These are phyloP conservation scores for Lichtheimia corymbifera DNA, from an alignment of 371 early-diverging fungal species.

Conservation along the genomic window DNA sequence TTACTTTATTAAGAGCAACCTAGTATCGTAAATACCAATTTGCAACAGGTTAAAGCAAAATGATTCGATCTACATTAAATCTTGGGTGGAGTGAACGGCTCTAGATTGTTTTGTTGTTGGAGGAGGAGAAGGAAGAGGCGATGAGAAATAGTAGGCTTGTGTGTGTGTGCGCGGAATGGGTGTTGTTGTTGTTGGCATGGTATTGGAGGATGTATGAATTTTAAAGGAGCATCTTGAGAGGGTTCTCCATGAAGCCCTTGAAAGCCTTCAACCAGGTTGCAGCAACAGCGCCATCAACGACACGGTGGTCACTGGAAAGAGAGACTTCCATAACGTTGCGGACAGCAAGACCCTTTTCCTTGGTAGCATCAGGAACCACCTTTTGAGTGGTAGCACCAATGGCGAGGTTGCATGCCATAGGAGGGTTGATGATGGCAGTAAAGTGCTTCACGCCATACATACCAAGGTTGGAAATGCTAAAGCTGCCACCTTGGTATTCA, in stretches of 20 bases:
- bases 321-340: conserved; percentile 85
- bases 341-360: conserved; percentile 61
- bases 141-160: no score
- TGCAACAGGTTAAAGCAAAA: no score
- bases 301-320: conserved; percentile 93
- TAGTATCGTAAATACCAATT: no score
- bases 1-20: no score
- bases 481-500: conserved; percentile 95
- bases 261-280: conserved; percentile 92
- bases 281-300: conserved; percentile 95
- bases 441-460: conserved; percentile 95
- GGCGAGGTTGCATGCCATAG: conserved; percentile 93
- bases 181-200: no score
- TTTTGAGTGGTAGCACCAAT: conserved; percentile 86
- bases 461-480: conserved; percentile 98
- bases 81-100: no score
- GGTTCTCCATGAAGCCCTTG: conserved; percentile 94
- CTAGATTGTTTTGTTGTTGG: no score
- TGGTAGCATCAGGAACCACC: conserved; percentile 75
- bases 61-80: no score
- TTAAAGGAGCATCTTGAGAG: conserved; percentile 91
- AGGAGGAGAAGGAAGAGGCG: no score
- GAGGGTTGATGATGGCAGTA: conserved; percentile 98
- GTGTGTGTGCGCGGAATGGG: no score
- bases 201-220: conserved; percentile 12